These are phyloP conservation scores for Lodderomyces pseudojiufengensis DNA, from an alignment of 1,139 yeast species.

Conservation along the genomic window DNA sequence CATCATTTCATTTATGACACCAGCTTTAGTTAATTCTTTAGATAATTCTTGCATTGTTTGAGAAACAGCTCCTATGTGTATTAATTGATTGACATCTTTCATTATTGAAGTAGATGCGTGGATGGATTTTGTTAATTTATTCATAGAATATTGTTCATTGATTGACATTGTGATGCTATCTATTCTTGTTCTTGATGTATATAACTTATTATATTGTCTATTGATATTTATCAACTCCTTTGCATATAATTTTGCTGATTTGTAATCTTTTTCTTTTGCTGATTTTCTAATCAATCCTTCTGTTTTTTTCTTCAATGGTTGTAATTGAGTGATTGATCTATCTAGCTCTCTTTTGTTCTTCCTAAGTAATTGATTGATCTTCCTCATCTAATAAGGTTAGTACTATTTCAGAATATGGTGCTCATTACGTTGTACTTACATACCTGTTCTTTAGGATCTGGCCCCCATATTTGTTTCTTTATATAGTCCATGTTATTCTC, in stretches of 20 bases:
- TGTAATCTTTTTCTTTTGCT: conserved; percentile 75
- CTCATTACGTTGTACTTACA: conserved; percentile 15
- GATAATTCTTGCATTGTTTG: conserved; percentile 85
- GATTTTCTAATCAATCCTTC: conserved; percentile 68
- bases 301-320: conserved; percentile 66
- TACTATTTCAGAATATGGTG: conserved; percentile 10
- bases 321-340: conserved; percentile 64
- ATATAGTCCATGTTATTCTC: conserved; percentile 55
- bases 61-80: conserved; percentile 74
- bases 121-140: conserved; percentile 79
- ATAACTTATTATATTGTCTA: conserved; percentile 70
- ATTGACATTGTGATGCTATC: conserved; percentile 85
- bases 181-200: conserved; percentile 78
- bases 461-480: conserved; percentile 89
- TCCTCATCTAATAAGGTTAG: conserved; percentile 50
- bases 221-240: conserved; percentile 73
- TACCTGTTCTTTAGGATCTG: conserved; percentile 89
- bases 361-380: conserved; percentile 76
- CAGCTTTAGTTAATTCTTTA: conserved; percentile 85
- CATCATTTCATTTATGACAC: conserved; percentile 93
- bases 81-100: conserved; percentile 82
- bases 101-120: conserved; percentile 75
- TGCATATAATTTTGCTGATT: conserved; percentile 76
- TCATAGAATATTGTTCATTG: conserved; percentile 87
- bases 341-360: conserved; percentile 85